A percentile compares a stretch with the other conserved stretches of the same genome.
These are phyloP conservation scores for Tricholoma flavovirens DNA, from an alignment of 768 basidiomycete genomes.

Conservation along the genomic window DNA sequence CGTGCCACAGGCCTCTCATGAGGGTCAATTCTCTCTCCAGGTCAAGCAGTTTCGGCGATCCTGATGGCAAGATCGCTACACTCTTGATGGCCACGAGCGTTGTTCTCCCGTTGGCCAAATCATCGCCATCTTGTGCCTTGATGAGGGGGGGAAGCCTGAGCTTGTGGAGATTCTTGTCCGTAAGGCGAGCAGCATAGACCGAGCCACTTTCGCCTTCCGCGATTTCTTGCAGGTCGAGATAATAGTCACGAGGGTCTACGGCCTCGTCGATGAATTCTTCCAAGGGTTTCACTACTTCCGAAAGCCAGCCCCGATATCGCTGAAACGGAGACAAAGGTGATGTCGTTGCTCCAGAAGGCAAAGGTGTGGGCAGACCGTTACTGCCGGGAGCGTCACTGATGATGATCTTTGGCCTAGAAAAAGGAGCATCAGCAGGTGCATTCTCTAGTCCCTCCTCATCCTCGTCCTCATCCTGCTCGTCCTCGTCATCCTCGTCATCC, in stretches of 20 bases:
- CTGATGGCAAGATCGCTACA: constrained; percentile 52
- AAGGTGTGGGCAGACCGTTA: constrained; percentile 26
- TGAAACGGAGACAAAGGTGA: constrained; percentile 37
- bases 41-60: constrained; percentile 59
- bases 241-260: constrained; percentile 57
- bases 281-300: constrained; percentile 51
- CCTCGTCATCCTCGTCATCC: constrained; percentile 12
- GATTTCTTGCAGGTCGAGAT: constrained; percentile 67
- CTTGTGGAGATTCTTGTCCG: constrained; percentile 24
- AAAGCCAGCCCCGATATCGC: constrained; percentile 60
- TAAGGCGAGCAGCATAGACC: constrained; percentile 46
- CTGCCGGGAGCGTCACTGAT: constrained; percentile 22
- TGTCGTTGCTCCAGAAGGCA: constrained; percentile 22
- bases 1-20: constrained; percentile 51
- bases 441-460: constrained; percentile 14
- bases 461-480: constrained; percentile 13
- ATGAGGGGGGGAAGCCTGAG: constrained; percentile 35
- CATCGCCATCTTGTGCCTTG: constrained; percentile 33
- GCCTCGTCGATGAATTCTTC: constrained; percentile 59
- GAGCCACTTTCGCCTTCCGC: constrained; percentile 81
- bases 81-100: constrained; percentile 74
- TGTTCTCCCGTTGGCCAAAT: constrained; percentile 25
- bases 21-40: constrained; percentile 55
- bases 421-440: constrained; percentile 9
- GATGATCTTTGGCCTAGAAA: constrained; percentile 29